Base-by-base conservation (phyloP, 371 early-diverging fungal species). In the Lichtheimia corymbifera region DNA sequence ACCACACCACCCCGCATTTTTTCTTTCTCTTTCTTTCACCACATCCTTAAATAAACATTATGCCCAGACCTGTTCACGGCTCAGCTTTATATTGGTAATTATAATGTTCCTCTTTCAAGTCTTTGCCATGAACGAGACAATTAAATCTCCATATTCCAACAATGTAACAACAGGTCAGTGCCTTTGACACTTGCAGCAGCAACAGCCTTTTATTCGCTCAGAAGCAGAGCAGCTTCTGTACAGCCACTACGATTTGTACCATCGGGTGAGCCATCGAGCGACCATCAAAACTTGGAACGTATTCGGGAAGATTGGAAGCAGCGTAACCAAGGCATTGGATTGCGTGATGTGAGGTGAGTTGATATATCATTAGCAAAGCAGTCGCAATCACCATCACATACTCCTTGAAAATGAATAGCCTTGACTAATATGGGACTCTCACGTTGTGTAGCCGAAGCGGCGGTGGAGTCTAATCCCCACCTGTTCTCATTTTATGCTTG, bases 271-370 rank as follows among this genome's bases (percentile, higher is more conserved):
- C 70, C 72, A 15, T 55, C 28, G 2, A 64, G 44, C 59, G 77
- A 77, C 50, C 67, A 70, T 6, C 74, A 70, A 22, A 65, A 63
- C 25, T 50, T 77, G 49, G 77, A 77, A 60, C 65, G 61, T 44
- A 70, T 77, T 55, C 72, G 74, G 18, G 66, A 64, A 50, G 77
- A 77, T 17, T 77, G 77, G 77, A 65, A 61, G 49, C 58, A 58
- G 44, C 74, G 74, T 51, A 77, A 77, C 24, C 63, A 72, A 12
- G 77, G 77, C 17, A 71, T 77, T 28, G 77, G 77, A 28, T 59
- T 77, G 40, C 67, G 74, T 54, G 77, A 77, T 53, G 77, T 77
- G 18, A 74, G 74, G 77, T 74, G 72, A n/a, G 47, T 47, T 17
- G n/a, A 18, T 22, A n/a, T 47, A 18, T 17, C 47, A 35, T 11